phyloP scores from a whole-genome alignment of 805 yeast genomes.

The Isabelozyma pseudorhagii region DNA sequence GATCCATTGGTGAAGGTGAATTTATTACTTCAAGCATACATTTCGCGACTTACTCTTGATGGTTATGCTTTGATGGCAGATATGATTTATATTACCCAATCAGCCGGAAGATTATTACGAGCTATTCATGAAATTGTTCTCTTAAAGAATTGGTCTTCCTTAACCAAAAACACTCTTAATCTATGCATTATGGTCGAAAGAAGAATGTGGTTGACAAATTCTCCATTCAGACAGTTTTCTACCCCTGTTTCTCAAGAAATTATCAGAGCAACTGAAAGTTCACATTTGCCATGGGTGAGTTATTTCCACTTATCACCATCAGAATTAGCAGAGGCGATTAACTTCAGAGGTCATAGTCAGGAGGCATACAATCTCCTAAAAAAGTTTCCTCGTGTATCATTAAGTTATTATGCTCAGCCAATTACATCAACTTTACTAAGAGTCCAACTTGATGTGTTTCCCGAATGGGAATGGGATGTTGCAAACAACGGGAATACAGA shows the following conservation, averaged over 20 bases:
- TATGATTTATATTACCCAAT: slow-evolving; percentile 89
- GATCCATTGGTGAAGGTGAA: slow-evolving; percentile 79
- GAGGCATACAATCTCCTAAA: slow-evolving; percentile 54
- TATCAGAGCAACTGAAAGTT: slow-evolving; percentile 70
- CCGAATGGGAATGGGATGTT: slow-evolving; percentile 78
- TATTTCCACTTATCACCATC: slow-evolving; percentile 68
- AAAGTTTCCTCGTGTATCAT: slow-evolving; percentile 67
- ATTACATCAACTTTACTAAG: slow-evolving; percentile 65
- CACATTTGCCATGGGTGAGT: slow-evolving; percentile 78
- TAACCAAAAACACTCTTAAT: slow-evolving; percentile 56
- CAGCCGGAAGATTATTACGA: slow-evolving; percentile 83
- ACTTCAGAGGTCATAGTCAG: slow-evolving; percentile 65
- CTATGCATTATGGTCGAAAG: slow-evolving; percentile 77
- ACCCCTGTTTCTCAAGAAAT: slow-evolving; percentile 66
- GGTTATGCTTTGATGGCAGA: slow-evolving; percentile 93
- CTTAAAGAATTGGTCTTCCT: slow-evolving; percentile 65
- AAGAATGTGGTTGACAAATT: slow-evolving; percentile 78
- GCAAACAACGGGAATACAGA: slow-evolving; percentile 62
- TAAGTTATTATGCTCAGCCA: slow-evolving; percentile 70
- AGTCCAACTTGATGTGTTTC: slow-evolving; percentile 62
- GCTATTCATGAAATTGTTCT: slow-evolving; percentile 81
- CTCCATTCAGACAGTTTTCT: slow-evolving; percentile 82
- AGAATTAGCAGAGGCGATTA: slow-evolving; percentile 80
- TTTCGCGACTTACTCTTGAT: slow-evolving; percentile 70
- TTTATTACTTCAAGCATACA: slow-evolving; percentile 78